Percentiles rank a stretch among this genome's conserved stretches.
These are phyloP conservation scores for Helianthus tuberosus DNA, from an alignment of 129 eudicot genomes.

Conservation along the genomic window DNA sequence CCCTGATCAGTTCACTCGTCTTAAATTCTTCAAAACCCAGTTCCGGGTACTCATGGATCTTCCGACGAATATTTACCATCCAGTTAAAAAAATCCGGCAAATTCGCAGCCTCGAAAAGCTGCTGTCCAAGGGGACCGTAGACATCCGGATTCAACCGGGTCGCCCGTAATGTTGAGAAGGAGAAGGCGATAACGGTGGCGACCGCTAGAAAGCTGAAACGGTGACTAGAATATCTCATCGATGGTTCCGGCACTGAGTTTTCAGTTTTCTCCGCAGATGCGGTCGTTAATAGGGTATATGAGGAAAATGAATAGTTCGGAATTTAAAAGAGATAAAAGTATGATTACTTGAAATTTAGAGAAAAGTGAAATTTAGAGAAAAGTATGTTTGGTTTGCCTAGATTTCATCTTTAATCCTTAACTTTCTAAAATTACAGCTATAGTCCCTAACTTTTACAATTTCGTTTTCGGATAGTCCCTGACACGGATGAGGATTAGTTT, in stretches of 20 bases:
- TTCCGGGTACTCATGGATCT: constrained; percentile 61
- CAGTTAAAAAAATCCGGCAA: constrained; percentile 49
- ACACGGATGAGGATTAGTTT: no score
- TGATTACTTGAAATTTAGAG: no score
- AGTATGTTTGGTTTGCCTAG: no score
- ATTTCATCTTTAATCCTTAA: no score
- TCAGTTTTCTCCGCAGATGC: background rate
- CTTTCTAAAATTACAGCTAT: no score
- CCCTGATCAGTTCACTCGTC: constrained; percentile 58
- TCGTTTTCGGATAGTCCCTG: no score
- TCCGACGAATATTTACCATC: constrained; percentile 53
- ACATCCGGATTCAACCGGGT: constrained; percentile 24
- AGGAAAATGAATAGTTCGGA: no score
- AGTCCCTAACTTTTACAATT: no score
- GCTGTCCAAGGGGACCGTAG: constrained; percentile 40
- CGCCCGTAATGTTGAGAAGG: constrained; percentile 16
- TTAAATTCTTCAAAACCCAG: constrained; percentile 57
- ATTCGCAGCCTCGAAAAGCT: constrained; percentile 50
- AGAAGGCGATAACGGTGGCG: background rate
- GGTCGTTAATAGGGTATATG: no score
- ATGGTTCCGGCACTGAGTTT: background rate
- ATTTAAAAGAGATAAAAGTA: no score
- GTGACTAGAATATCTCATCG: constrained; percentile 18
- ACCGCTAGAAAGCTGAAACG: background rate
- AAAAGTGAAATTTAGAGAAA: no score